Conservation (phyloP, 108 stramenopile species). For the Fragilariopsis cylindrus region DNA sequence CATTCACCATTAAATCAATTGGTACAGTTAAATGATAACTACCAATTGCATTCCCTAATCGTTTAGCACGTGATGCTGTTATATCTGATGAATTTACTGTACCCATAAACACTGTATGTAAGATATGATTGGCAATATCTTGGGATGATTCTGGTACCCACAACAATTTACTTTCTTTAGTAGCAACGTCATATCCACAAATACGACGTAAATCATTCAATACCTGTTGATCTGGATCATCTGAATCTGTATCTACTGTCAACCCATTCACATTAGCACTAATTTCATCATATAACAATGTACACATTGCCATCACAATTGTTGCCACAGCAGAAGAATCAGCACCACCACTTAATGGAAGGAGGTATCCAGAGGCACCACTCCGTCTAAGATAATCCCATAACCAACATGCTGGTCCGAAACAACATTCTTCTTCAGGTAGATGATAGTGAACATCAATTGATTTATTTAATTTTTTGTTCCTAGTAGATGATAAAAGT, state of each 20-base stretch:
- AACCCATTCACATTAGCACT: too few species aligned
- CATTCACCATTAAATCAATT: conserved; percentile 90
- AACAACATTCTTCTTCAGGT: conserved; percentile 96
- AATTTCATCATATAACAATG: conserved; percentile 79
- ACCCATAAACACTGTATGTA: conserved; percentile 97
- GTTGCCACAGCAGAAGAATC: conserved; percentile 94
- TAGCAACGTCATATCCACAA: conserved; percentile 35
- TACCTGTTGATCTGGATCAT: conserved; percentile 37
- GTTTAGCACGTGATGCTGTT: conserved; percentile 80
- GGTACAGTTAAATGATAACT: conserved; percentile 89
- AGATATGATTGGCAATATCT: conserved; percentile 80
- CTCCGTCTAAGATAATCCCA: conserved; percentile 99
- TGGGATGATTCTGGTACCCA: conserved; percentile 80
- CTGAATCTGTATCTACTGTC: conserved; percentile 28
- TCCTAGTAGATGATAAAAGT: too few species aligned
- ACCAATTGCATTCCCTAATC: conserved; percentile 86
- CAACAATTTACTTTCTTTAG: conserved; percentile 20
- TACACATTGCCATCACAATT: conserved; percentile 97
- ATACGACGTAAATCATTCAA: conserved; percentile 65
- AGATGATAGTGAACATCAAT: conserved; percentile 1
- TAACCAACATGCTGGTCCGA: conserved; percentile 99
- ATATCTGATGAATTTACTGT: conserved; percentile 86
- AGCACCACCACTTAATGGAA: too few species aligned
- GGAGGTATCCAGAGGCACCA: conserved; percentile 93
- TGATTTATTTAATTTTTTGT: background rate